Evolutionary conservation across 108 stramenopile genomes (phyloP).

Genomic region (Cyclotella baltica): DNA sequence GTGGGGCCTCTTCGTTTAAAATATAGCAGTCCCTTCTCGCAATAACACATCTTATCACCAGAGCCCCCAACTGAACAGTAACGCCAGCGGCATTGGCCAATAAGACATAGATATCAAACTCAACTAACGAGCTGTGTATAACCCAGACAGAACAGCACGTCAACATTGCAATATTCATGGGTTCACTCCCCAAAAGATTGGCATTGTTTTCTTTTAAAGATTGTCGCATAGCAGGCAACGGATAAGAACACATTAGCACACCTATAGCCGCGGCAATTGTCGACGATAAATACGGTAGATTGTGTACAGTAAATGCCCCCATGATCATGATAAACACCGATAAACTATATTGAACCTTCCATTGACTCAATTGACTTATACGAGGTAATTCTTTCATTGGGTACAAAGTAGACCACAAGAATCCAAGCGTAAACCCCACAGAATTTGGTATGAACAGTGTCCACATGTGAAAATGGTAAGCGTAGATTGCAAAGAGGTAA

Average conservation of each 20-base stretch:
- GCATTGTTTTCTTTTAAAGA: background rate
- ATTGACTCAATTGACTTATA: background rate
- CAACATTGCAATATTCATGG: slow-evolving; percentile 26
- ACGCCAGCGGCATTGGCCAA: slow-evolving; percentile 20
- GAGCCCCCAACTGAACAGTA: background rate
- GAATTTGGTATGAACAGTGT: slow-evolving; percentile 26
- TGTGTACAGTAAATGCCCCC: slow-evolving; percentile 14
- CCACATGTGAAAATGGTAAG: slow-evolving; percentile 16
- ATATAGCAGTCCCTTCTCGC: background rate
- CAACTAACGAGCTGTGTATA: slow-evolving; percentile 16
- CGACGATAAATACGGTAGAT: slow-evolving; percentile 19
- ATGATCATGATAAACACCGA: slow-evolving; percentile 12
- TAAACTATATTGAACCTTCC: slow-evolving; percentile 9
- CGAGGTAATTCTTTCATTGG: slow-evolving; percentile 13
- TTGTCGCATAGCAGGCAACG: slow-evolving; percentile 9
- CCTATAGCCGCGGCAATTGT: slow-evolving; percentile 21
- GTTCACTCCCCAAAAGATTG: slow-evolving; percentile 10
- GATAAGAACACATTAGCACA: slow-evolving; percentile 28
- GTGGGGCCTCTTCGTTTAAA: background rate
- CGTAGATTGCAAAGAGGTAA: slow-evolving; percentile 31
- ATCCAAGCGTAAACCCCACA: slow-evolving; percentile 11
- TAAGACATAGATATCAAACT: slow-evolving; percentile 19
- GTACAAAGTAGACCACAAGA: slow-evolving; percentile 15
- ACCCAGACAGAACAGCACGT: slow-evolving; percentile 26
- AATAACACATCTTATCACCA: slow-evolving; percentile 1